Evolutionary conservation across 768 basidiomycete genomes (phyloP).

Genomic region (Suillus paluster): DNA sequence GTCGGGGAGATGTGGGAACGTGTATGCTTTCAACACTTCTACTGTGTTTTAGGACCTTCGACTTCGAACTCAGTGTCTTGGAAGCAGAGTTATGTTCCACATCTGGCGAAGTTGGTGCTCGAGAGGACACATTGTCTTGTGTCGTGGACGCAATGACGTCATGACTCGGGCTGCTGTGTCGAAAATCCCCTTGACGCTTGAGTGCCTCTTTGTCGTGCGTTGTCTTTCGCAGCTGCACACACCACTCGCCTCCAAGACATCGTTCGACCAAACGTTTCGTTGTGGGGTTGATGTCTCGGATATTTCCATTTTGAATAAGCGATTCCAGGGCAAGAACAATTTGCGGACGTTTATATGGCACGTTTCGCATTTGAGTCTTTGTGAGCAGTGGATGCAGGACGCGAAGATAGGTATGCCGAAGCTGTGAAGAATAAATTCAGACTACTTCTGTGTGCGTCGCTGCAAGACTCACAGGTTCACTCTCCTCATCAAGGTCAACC

Average conservation of each 20-base stretch:
- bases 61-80: conserved; percentile 32
- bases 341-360: conserved; percentile 91
- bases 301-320: conserved; percentile 70
- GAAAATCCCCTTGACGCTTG: conserved; percentile 31
- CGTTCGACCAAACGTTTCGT: conserved; percentile 92
- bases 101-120: conserved; percentile 15
- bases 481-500: conserved; percentile 89
- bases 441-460: background rate
- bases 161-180: conserved; percentile 48
- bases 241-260: conserved; percentile 88
- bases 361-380: conserved; percentile 84
- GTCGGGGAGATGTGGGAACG: conserved; percentile 25
- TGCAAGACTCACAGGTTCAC: conserved; percentile 74
- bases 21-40: conserved; percentile 69
- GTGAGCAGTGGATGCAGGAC: conserved; percentile 95
- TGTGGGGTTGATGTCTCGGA: conserved; percentile 84
- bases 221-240: conserved; percentile 63
- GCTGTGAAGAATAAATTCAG: conserved; percentile 36
- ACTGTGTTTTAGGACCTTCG: conserved; percentile 59
- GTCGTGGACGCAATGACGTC: conserved; percentile 44
- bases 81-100: conserved; percentile 25
- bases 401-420: conserved; percentile 96
- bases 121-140: conserved; percentile 34
- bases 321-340: conserved; percentile 84
- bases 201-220: conserved; percentile 32